These are phyloP conservation scores for Calonectria leucothoes DNA, from an alignment of 2,329 filamentous ascomycete genomes.

Conservation along the genomic window DNA sequence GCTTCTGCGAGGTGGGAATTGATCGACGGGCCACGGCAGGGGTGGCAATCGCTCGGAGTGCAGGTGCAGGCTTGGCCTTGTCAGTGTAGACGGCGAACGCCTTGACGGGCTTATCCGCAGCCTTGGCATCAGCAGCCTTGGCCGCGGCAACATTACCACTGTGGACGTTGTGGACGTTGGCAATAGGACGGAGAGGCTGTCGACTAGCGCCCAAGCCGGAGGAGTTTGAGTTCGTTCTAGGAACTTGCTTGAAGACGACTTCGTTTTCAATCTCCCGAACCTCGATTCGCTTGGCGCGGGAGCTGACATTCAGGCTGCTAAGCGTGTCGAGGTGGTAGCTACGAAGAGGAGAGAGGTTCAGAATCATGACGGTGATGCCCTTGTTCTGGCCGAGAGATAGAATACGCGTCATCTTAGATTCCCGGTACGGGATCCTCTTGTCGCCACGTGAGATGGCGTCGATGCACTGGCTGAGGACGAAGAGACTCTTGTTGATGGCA, in stretches of 20 bases:
- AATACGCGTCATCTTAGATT: slow-evolving; percentile 98
- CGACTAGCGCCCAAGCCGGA: slow-evolving; percentile 61
- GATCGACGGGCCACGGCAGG: slow-evolving; percentile 48
- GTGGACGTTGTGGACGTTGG: slow-evolving; percentile 80
- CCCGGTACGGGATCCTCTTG: slow-evolving; percentile 88
- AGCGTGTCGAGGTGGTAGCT: slow-evolving; percentile 95
- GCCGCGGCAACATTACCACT: slow-evolving; percentile 62
- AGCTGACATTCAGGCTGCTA: slow-evolving; percentile 94
- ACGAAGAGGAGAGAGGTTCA: slow-evolving; percentile 91
- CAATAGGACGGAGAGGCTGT: slow-evolving; percentile 83
- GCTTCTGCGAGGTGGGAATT: slow-evolving; percentile 52
- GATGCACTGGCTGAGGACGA: slow-evolving; percentile 93
- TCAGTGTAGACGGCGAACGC: slow-evolving; percentile 90
- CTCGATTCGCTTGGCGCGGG: slow-evolving; percentile 95
- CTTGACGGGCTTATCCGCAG: slow-evolving; percentile 78
- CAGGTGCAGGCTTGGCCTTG: slow-evolving; percentile 62
- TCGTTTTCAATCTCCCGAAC: slow-evolving; percentile 96
- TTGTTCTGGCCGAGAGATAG: slow-evolving; percentile 93
- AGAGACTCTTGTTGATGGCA: slow-evolving; percentile 97
- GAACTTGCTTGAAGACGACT: slow-evolving; percentile 83
- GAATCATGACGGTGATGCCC: slow-evolving; percentile 94
- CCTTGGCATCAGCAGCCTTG: slow-evolving; percentile 51
- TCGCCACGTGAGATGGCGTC: slow-evolving; percentile 86
- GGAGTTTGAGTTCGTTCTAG: slow-evolving; percentile 61
- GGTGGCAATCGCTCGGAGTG: slow-evolving; percentile 48